Evolutionary conservation across 352 stramenopile species (phyloP).

Genomic region (Phytophthora idaei): DNA sequence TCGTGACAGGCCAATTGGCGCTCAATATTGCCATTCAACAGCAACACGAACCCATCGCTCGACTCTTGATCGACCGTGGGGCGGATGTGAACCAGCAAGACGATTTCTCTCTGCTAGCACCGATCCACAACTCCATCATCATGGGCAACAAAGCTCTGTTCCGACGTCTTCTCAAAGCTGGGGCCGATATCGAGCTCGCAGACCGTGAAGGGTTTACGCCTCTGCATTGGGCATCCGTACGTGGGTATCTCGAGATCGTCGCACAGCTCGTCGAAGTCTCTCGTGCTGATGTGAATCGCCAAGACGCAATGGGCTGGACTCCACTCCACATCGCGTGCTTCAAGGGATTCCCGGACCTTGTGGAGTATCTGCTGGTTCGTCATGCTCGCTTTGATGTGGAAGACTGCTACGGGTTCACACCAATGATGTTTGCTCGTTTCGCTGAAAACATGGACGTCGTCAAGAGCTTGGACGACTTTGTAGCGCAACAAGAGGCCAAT

Average conservation of each 20-base stretch:
- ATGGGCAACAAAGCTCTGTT: conserved; percentile 87
- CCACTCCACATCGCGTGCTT: conserved; percentile 76
- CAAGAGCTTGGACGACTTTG: conserved; percentile 61
- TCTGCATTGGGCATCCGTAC: conserved; percentile 65
- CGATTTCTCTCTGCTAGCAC: conserved; percentile 55
- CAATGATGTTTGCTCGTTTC: conserved; percentile 72
- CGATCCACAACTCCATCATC: conserved; percentile 76
- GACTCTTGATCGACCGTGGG: conserved; percentile 70
- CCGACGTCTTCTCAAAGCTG: conserved; percentile 56
- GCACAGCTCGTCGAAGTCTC: conserved; percentile 61
- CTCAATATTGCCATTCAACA: conserved; percentile 84
- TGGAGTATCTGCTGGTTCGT: conserved; percentile 71
- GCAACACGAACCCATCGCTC: conserved; percentile 72
- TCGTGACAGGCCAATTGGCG: conserved; percentile 53
- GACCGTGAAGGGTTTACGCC: conserved; percentile 71
- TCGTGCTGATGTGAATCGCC: conserved; percentile 62
- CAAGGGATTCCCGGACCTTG: conserved; percentile 69
- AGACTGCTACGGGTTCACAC: conserved; percentile 73
- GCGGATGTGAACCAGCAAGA: conserved; percentile 74
- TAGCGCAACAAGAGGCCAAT: conserved; percentile 41
- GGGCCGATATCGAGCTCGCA: conserved; percentile 57
- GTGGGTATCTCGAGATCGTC: conserved; percentile 79
- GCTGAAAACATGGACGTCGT: conserved; percentile 70
- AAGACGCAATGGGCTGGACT: conserved; percentile 72
- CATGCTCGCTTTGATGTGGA: conserved; percentile 50